Evolutionary conservation across 2,329 filamentous ascomycete species (phyloP).

Genomic region (Chaetomiaceae sp.): DNA sequence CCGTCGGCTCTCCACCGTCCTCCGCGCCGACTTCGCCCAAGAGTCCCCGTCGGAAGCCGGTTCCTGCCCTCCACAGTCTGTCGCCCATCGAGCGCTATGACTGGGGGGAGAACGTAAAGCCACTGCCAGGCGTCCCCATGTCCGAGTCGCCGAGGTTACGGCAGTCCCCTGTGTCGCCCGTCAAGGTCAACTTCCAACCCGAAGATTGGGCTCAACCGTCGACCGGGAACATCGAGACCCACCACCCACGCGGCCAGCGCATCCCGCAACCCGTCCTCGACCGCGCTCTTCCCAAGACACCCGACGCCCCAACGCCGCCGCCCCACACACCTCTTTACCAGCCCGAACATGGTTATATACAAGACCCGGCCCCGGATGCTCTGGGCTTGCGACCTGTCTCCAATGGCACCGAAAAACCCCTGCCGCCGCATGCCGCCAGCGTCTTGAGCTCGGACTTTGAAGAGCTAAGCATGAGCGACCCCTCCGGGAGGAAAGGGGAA

Average conservation of each 20-base stretch:
- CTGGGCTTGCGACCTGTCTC: slow-evolving; percentile 9
- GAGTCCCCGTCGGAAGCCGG: slow-evolving; percentile 35
- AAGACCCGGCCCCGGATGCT: slow-evolving; percentile 9
- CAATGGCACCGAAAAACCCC: slow-evolving; percentile 13
- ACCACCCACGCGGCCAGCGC: slow-evolving; percentile 16
- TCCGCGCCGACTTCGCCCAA: slow-evolving; percentile 25
- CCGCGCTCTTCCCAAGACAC: slow-evolving; percentile 33
- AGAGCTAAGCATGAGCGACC: slow-evolving; percentile 33
- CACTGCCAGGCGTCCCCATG: slow-evolving; percentile 28
- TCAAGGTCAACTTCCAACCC: slow-evolving; percentile 50
- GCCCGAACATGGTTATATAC: slow-evolving; percentile 15
- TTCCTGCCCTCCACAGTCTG: slow-evolving; percentile 33
- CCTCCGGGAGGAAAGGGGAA: slow-evolving; percentile 34
- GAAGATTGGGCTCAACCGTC: slow-evolving; percentile 51
- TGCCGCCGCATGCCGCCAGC: slow-evolving; percentile 12
- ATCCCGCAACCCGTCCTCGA: slow-evolving; percentile 23
- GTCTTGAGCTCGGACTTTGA: slow-evolving; percentile 31
- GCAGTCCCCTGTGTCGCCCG: slow-evolving; percentile 52
- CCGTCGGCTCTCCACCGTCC: slow-evolving; percentile 28
- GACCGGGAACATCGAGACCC: slow-evolving; percentile 47
- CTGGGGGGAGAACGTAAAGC: slow-evolving; percentile 31
- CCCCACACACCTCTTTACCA: slow-evolving; percentile 33
- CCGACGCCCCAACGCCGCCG: slow-evolving; percentile 37
- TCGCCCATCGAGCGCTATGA: slow-evolving; percentile 34
- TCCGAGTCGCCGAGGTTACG: slow-evolving; percentile 43